Evolutionary conservation across 352 stramenopile species (phyloP).

Genomic region (Globisporangium takayamanum): DNA sequence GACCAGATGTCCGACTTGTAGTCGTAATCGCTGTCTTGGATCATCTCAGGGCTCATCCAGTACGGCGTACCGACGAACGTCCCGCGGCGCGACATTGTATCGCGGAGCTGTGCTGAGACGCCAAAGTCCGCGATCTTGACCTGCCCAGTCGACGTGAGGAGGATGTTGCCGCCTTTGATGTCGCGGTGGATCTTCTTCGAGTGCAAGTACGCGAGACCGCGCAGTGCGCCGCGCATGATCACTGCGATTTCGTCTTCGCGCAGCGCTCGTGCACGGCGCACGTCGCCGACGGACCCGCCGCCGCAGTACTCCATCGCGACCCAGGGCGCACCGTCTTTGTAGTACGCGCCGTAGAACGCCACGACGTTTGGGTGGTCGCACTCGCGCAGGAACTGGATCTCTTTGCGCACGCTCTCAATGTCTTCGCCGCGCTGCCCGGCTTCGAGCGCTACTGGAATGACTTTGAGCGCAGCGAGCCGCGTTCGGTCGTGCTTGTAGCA

Average conservation of each 20-base stretch:
- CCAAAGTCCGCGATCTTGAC: constrained; percentile 96
- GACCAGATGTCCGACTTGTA: constrained; percentile 90
- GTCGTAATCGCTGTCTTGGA: constrained; percentile 90
- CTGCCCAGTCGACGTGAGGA: constrained; percentile 88
- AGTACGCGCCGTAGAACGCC: constrained; percentile 71
- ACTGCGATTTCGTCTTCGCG: constrained; percentile 69
- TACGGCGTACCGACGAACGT: constrained; percentile 91
- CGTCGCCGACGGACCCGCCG: constrained; percentile 73
- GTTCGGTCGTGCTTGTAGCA: constrained; percentile 38
- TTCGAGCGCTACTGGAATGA: constrained; percentile 62
- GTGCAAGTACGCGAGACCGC: constrained; percentile 83
- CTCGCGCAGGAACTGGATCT: constrained; percentile 70
- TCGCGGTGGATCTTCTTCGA: constrained; percentile 87
- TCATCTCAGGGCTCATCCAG: constrained; percentile 94
- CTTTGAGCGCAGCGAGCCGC: constrained; percentile 54
- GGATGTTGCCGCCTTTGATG: constrained; percentile 78
- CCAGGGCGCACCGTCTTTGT: constrained; percentile 82
- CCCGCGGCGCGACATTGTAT: constrained; percentile 46
- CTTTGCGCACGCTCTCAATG: constrained; percentile 57
- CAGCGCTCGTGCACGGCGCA: constrained; percentile 40
- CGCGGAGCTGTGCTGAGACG: constrained; percentile 57
- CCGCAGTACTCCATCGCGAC: constrained; percentile 89
- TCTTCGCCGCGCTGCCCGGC: constrained; percentile 57
- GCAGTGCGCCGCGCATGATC: constrained; percentile 68
- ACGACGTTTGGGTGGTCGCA: constrained; percentile 76